Percentiles rank a stretch among this genome's conserved stretches.
Conservation (phyloP, 352 stramenopile species). For the Phytophthora sansomeana region DNA sequence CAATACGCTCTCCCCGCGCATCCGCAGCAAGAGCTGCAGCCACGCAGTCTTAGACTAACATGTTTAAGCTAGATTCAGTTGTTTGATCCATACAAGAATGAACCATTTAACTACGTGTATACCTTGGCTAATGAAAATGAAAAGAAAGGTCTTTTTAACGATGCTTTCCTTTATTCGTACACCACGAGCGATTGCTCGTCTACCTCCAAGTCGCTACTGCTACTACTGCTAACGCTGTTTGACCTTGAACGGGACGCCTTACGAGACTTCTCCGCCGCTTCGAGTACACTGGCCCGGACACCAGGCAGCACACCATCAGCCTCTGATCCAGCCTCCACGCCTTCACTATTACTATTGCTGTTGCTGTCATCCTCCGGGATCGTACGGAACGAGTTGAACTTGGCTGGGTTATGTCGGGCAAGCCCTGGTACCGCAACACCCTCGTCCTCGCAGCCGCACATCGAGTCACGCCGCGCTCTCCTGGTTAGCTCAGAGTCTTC, state of each 20-base stretch:
- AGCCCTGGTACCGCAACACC: conserved; percentile 79
- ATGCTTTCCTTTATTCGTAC: conserved; percentile 38
- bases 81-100: conserved; percentile 7
- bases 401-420: conserved; percentile 76
- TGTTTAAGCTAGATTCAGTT: conserved; percentile 3
- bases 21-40: conserved; percentile 7
- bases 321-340: conserved; percentile 33
- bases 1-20: conserved; percentile 21
- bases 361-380: conserved; percentile 55
- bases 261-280: conserved; percentile 34
- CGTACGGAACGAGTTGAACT: conserved; percentile 86
- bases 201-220: conserved; percentile 38
- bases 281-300: conserved; percentile 32
- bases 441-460: conserved; percentile 61
- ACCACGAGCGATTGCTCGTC: conserved; percentile 44
- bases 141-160: not conserved
- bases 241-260: conserved; percentile 24
- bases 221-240: conserved; percentile 36
- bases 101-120: conserved; percentile 4
- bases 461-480: conserved; percentile 41
- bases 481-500: conserved; percentile 20
- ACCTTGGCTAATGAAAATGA: not conserved
- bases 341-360: conserved; percentile 45
- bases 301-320: conserved; percentile 2
- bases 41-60: conserved; percentile 24